phyloP scores from a whole-genome alignment of 2,329 filamentous ascomycete species.

The Clarireedia homoeocarpa region DNA sequence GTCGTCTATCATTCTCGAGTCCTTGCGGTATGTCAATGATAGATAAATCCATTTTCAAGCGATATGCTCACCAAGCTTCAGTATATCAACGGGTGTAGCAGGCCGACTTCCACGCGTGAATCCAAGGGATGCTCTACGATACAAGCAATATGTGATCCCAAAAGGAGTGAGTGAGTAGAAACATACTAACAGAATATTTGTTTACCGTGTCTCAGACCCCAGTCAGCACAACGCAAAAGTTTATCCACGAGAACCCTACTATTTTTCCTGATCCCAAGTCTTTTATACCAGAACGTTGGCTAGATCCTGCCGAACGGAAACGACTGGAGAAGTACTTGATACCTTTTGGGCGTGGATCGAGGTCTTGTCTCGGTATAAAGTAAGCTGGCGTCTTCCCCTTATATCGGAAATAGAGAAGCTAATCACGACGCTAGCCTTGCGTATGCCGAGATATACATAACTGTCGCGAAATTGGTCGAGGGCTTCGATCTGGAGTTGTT shows the following conservation, averaged over 20 bases:
- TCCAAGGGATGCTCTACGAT: constrained; percentile 10
- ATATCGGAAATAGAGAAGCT: no score
- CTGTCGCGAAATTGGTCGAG: background rate
- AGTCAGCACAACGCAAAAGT: constrained; percentile 13
- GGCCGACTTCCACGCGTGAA: constrained; percentile 13
- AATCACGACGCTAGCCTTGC: no score
- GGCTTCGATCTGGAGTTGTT: background rate
- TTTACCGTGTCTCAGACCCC: constrained; percentile 12
- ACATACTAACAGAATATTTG: background rate
- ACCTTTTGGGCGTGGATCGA: no score
- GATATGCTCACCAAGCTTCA: no score
- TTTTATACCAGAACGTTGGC: constrained; percentile 16
- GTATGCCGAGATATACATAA: background rate
- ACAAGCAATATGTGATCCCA: constrained; percentile 9
- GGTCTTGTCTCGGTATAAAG: no score
- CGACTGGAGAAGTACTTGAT: constrained; percentile 7
- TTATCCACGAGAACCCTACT: constrained; percentile 13
- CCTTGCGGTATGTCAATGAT: no score
- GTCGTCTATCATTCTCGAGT: no score
- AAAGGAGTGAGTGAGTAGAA: constrained; percentile 1
- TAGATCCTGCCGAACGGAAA: constrained; percentile 8
- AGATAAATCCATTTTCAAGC: no score
- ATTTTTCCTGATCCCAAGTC: constrained; percentile 14
- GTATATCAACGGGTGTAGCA: constrained; percentile 11
- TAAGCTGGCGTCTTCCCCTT: no score